Evolutionary conservation across 1,139 yeast genomes (phyloP), one percentile per base, ranked within the genome.

Genomic region (Geotrichum carabidarum): DNA sequence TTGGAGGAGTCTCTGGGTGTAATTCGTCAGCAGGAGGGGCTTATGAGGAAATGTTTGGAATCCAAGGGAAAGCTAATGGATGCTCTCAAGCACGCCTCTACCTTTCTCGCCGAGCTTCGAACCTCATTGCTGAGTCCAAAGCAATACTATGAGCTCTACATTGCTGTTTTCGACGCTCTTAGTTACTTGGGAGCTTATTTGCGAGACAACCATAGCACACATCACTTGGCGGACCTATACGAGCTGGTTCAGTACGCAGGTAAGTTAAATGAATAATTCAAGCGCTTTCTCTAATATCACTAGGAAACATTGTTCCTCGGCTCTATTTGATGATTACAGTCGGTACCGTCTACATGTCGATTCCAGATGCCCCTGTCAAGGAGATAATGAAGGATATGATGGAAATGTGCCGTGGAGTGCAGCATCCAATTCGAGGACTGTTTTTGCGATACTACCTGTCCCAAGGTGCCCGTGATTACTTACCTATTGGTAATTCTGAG

Each of bases 401-500:
- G 68, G 99, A 94, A 69, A 93, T 93, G 99, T 86, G 96, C 61
- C 80, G 95, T 44, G 99, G 98, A n/a, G 96, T 91, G 1, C 99
- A 93, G 70, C 94, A 89, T 67, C 99, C 99, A 0, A 81, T 89
- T 37, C 75, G 76, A 7, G 99, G 99, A 0, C 74, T 93, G 58
- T 93, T 93, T 68, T 74, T 94, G 64, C 76, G 99, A 54, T 91
- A 93, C 72, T 93, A 89, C 68, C 74, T 93, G 48, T 83, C 93
- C 4, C 98, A 93, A 68, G 77, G 91, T 59, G 85, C 90, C 17
- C 86, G 90, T 63, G 85, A 83, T 63, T 73, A 86, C 57, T 71
- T 87, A 52, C 89, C 91, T 68, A 62, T 62, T 2, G 72, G 65
- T 22, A 54, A 45, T 9, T 51, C 59, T 3, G 65, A 63, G 8